Evolutionary conservation across 129 eudicot species (phyloP), one percentile per base, ranked within the genome.

Genomic region (Centrapalus pauciflorus): DNA sequence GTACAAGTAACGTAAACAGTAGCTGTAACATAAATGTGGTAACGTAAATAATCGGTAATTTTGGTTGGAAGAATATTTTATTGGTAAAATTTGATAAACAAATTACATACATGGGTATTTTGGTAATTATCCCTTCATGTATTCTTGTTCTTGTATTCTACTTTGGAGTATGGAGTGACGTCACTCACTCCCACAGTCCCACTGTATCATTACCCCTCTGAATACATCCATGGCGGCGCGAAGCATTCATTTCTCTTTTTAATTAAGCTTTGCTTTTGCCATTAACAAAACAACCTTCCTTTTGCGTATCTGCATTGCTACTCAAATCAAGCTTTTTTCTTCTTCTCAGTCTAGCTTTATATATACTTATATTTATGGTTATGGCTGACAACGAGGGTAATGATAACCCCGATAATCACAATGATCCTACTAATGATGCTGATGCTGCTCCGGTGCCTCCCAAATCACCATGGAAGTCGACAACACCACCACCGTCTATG

Each of bases 401-500:
- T 29, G 82, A 48, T 5, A 75, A 45, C 33, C 38, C 37, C 16
- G 83, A 80, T 17, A 64, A 17, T 69, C 67, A 60, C 65, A 32
- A 43, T 26, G 75, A 77, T 55, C 30, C 48, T 7, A 61, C 45
- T 61, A 72, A 28, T 27, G 30, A 26, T 27, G 34, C 6, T 28
- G 30, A 20, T 20, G 26, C 12, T 55, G 20, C 61, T 56, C 32
- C 60, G 35, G 51, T 41, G 19, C 69, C 73, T 8, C 86, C 84
- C 5, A 88, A 80, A 61, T 88, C 96, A 0, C 92, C 96, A 8
- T 84, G 95, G 95, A 81, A 81, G 79, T 51, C 68, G 7, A 41
- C 86, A 0, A 48, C 29, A 16, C 49, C 63, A 1, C 54, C 37
- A 0, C 33, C 83, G 17, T 74, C 82, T 49, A 41, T 19, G 17